A percentile compares a stretch with the other conserved stretches of the same genome.
phyloP scores from a whole-genome alignment of 768 basidiomycete genomes.

The Lentinula boryana region DNA sequence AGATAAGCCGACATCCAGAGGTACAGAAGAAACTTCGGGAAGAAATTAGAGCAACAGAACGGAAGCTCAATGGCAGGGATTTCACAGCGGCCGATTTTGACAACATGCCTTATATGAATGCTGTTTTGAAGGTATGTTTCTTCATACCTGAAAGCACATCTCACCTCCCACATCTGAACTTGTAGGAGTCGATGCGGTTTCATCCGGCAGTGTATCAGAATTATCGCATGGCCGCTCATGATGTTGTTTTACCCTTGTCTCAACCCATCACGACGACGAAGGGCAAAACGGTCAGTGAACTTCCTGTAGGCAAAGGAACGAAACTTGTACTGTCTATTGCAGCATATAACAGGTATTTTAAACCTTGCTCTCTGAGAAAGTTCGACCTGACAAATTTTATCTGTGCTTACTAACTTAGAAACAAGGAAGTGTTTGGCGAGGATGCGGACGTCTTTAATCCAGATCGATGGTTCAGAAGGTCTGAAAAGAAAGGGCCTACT shows the following conservation, averaged over 20 bases:
- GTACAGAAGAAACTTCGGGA: constrained; percentile 56
- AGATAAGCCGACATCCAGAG: constrained; percentile 52
- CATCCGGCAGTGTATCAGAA: constrained; percentile 49
- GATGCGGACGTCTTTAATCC: constrained; percentile 51
- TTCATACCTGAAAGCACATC: neutral
- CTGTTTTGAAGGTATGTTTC: constrained; percentile 39
- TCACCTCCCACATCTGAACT: neutral
- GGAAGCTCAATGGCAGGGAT: constrained; percentile 27
- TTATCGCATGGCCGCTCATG: constrained; percentile 42
- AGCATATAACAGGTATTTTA: constrained; percentile 45
- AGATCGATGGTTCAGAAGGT: constrained; percentile 44
- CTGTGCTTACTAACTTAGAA: constrained; percentile 19
- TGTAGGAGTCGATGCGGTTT: constrained; percentile 45
- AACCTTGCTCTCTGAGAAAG: neutral
- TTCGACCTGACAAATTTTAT: neutral
- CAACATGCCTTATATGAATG: constrained; percentile 40
- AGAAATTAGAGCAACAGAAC: constrained; percentile 43
- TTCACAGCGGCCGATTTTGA: constrained; percentile 44
- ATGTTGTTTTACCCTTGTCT: constrained; percentile 57
- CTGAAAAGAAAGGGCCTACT: constrained; percentile 30
- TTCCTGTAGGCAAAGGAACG: constrained; percentile 45
- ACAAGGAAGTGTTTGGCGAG: constrained; percentile 48
- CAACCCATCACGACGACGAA: constrained; percentile 40
- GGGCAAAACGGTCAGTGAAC: constrained; percentile 34
- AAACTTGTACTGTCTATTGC: constrained; percentile 48